These are phyloP conservation scores for Hawksworthiomyces lignivorus DNA, from an alignment of 2,329 filamentous ascomycete genomes.

Conservation along the genomic window DNA sequence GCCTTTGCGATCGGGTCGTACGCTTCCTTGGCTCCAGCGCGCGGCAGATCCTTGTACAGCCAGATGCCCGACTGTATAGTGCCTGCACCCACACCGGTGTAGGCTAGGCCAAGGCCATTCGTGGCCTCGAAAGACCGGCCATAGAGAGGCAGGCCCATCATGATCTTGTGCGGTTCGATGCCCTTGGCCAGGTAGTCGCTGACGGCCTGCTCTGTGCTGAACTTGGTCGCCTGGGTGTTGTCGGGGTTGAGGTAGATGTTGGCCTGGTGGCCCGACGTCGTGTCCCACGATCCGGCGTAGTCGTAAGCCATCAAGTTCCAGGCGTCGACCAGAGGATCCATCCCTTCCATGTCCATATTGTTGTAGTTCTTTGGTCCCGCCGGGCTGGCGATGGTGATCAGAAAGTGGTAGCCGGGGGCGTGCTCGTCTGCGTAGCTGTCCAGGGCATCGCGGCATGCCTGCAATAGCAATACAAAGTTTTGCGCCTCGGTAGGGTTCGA, in stretches of 20 bases:
- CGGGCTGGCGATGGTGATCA: constrained; percentile 27
- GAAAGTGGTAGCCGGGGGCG: constrained; percentile 24
- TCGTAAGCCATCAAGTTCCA: constrained; percentile 63
- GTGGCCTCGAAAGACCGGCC: constrained; percentile 68
- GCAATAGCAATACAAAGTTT: constrained; percentile 34
- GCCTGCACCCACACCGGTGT: constrained; percentile 55
- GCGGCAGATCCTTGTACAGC: constrained; percentile 66
- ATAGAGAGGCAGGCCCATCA: constrained; percentile 71
- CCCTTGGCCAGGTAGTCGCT: constrained; percentile 52
- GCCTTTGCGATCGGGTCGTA: constrained; percentile 53
- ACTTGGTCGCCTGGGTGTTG: constrained; percentile 54
- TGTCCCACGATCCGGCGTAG: constrained; percentile 60
- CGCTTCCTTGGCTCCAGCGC: constrained; percentile 45
- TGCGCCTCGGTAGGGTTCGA: constrained; percentile 29
- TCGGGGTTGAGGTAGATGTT: constrained; percentile 53
- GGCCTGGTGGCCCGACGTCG: constrained; percentile 54
- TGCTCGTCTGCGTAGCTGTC: constrained; percentile 21
- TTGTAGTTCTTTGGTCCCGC: constrained; percentile 37
- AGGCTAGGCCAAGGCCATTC: constrained; percentile 56
- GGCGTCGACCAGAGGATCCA: constrained; percentile 42
- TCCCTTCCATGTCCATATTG: constrained; percentile 35
- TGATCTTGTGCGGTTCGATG: constrained; percentile 56
- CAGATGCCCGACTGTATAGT: constrained; percentile 54
- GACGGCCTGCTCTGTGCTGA: constrained; percentile 60
- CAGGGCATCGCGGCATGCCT: constrained; percentile 31